Conservation (phyloP, 2,329 filamentous ascomycete genomes). For the Arthroderma sp. region DNA sequence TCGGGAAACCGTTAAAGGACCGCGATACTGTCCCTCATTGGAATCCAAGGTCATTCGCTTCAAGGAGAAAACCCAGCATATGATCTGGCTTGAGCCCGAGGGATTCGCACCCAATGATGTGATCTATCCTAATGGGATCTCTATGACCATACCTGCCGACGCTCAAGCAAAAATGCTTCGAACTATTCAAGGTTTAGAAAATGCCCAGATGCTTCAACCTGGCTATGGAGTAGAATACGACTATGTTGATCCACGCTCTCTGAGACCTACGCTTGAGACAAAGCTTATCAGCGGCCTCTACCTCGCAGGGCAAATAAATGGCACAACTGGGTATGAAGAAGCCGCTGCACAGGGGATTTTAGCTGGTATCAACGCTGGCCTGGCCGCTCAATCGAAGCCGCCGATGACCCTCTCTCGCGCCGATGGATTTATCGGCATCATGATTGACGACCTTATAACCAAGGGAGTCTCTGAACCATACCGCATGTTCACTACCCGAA, state of each 20-base stretch:
- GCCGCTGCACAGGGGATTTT: slow-evolving; percentile 86
- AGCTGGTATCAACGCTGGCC: slow-evolving; percentile 85
- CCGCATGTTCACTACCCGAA: slow-evolving; percentile 93
- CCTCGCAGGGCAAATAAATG: slow-evolving; percentile 93
- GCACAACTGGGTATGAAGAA: slow-evolving; percentile 96
- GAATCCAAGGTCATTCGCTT: slow-evolving; percentile 92
- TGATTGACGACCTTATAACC: slow-evolving; percentile 95
- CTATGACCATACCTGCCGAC: slow-evolving; percentile 86
- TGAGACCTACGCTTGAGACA: slow-evolving; percentile 83
- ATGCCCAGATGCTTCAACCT: slow-evolving; percentile 81
- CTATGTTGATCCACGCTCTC: slow-evolving; percentile 84
- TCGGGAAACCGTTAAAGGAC: slow-evolving; percentile 84
- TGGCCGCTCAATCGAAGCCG: slow-evolving; percentile 54
- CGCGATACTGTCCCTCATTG: slow-evolving; percentile 86
- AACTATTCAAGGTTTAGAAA: slow-evolving; percentile 76
- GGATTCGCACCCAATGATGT: slow-evolving; percentile 72
- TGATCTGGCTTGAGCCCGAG: slow-evolving; percentile 95
- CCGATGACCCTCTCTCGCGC: slow-evolving; percentile 60
- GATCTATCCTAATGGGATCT: slow-evolving; percentile 92
- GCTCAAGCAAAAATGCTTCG: slow-evolving; percentile 75
- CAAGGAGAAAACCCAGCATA: slow-evolving; percentile 62
- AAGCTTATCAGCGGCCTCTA: slow-evolving; percentile 82
- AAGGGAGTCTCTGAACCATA: slow-evolving; percentile 96
- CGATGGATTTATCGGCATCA: slow-evolving; percentile 94
- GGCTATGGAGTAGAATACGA: slow-evolving; percentile 98